Conservation (phyloP, 2,329 filamentous ascomycete species). For the Pseudopyrenochaeta lycopersici region DNA sequence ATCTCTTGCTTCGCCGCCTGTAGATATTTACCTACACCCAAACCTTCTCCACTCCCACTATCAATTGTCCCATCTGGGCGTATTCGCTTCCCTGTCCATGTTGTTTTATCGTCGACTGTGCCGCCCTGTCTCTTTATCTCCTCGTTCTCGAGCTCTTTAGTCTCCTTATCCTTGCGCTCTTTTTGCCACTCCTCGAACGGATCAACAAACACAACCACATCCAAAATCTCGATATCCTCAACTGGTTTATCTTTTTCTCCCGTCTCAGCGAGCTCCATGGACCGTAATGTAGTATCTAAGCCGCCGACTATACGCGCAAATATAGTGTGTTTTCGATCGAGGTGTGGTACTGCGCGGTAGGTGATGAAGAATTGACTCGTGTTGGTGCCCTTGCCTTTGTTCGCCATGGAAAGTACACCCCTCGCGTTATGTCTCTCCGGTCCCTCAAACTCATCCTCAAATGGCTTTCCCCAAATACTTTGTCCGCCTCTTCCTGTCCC, state of each 20-base stretch:
- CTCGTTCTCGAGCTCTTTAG: slow-evolving; percentile 70
- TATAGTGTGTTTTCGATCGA: slow-evolving; percentile 96
- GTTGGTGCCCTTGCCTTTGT: slow-evolving; percentile 98
- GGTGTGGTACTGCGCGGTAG: slow-evolving; percentile 83
- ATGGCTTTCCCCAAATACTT: slow-evolving; percentile 94
- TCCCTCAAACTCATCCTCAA: slow-evolving; percentile 91
- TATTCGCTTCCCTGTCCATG: slow-evolving; percentile 95
- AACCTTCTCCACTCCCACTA: slow-evolving; percentile 60
- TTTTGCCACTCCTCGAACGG: slow-evolving; percentile 94
- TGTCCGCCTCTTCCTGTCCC: slow-evolving; percentile 90
- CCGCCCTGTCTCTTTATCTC: slow-evolving; percentile 72
- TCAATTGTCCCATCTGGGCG: slow-evolving; percentile 71
- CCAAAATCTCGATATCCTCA: slow-evolving; percentile 80
- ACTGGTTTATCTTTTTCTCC: slow-evolving; percentile 79
- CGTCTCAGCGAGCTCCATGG: slow-evolving; percentile 79
- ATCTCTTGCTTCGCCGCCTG: slow-evolving; percentile 63
- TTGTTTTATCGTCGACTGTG: slow-evolving; percentile 86
- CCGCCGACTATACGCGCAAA: slow-evolving; percentile 88
- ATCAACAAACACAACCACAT: slow-evolving; percentile 87
- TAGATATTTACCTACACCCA: slow-evolving; percentile 83
- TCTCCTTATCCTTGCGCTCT: slow-evolving; percentile 63
- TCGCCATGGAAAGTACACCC: slow-evolving; percentile 91
- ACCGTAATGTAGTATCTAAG: slow-evolving; percentile 72
- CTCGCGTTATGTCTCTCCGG: slow-evolving; percentile 83
- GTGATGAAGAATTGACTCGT: slow-evolving; percentile 95